Percentiles rank a stretch among this genome's conserved stretches.
Conservation (phyloP, 2,329 filamentous ascomycete species). For the Colletotrichum musae region DNA sequence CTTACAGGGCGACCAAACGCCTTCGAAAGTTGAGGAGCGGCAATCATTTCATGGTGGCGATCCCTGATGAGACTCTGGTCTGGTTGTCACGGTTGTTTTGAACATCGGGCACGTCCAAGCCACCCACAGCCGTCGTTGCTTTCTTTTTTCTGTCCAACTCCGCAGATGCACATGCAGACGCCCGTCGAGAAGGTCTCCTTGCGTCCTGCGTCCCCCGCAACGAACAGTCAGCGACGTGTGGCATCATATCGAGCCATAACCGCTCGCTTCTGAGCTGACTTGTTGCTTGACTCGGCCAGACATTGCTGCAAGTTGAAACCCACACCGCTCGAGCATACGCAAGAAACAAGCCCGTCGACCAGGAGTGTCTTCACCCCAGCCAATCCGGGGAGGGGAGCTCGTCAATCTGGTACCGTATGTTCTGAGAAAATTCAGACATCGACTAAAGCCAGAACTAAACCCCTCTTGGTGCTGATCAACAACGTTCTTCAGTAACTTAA, state of each 20-base stretch:
- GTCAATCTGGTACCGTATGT: constrained; percentile 24
- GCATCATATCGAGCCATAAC: constrained; percentile 30
- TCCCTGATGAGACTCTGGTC: constrained; percentile 4
- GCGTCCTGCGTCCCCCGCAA: constrained; percentile 34
- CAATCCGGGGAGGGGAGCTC: constrained; percentile 22
- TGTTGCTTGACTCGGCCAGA: constrained; percentile 3
- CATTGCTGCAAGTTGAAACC: constrained; percentile 26
- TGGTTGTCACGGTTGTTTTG: neutral
- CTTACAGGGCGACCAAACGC: neutral
- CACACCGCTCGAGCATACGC: constrained; percentile 22
- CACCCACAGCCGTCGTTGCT: neutral
- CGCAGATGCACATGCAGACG: constrained; percentile 7
- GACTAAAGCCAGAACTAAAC: no score
- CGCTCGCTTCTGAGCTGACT: constrained; percentile 18
- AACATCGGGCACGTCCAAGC: neutral
- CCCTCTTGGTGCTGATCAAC: no score
- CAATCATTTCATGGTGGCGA: constrained; percentile 30
- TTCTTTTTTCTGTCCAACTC: constrained; percentile 9
- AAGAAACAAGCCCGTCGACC: constrained; percentile 20
- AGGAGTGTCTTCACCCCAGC: constrained; percentile 10
- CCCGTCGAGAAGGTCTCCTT: constrained; percentile 30
- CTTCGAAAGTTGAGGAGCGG: constrained; percentile 8
- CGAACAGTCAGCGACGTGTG: constrained; percentile 6
- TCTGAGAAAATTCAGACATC: no score
- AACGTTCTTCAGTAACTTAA: no score